Evolutionary conservation across 306 rosid genomes (phyloP).

Genomic region (Alnus rubra): DNA sequence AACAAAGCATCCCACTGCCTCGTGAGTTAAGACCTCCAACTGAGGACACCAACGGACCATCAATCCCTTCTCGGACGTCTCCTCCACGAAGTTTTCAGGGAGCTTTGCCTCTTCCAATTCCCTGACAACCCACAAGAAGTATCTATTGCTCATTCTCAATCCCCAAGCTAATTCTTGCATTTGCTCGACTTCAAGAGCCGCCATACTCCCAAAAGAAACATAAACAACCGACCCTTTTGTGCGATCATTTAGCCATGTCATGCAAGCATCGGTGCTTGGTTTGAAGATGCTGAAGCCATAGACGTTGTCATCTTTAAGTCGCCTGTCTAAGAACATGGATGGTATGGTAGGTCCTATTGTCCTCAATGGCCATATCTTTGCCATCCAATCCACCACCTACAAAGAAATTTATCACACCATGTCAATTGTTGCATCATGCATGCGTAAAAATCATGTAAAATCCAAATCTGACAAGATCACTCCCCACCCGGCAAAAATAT

Average conservation of each 20-base stretch:
- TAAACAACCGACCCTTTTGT: background rate
- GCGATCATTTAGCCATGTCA: conserved; percentile 39
- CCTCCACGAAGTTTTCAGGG: background rate
- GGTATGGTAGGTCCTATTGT: conserved; percentile 69
- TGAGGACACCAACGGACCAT: conserved; percentile 2
- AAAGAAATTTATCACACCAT: background rate
- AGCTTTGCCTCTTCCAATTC: background rate
- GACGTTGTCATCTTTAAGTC: conserved; percentile 37
- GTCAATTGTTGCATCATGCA: background rate
- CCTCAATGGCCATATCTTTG: conserved; percentile 42
- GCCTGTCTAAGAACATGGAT: conserved; percentile 43
- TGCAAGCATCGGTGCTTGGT: conserved; percentile 24
- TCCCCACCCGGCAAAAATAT: too few relatives aligned
- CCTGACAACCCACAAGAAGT: conserved; percentile 5
- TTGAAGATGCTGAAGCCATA: conserved; percentile 43
- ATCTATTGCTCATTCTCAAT: background rate
- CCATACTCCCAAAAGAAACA: background rate
- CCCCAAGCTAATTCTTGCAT: background rate
- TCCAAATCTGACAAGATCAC: background rate
- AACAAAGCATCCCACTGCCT: conserved; percentile 7
- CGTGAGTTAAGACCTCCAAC: background rate
- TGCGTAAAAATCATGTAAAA: background rate
- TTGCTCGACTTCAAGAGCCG: background rate
- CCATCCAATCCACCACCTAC: conserved; percentile 56
- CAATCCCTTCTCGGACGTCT: background rate